Base-by-base conservation (phyloP, 2,329 filamentous ascomycete genomes). In the Neoscytalidium dimidiatum region DNA sequence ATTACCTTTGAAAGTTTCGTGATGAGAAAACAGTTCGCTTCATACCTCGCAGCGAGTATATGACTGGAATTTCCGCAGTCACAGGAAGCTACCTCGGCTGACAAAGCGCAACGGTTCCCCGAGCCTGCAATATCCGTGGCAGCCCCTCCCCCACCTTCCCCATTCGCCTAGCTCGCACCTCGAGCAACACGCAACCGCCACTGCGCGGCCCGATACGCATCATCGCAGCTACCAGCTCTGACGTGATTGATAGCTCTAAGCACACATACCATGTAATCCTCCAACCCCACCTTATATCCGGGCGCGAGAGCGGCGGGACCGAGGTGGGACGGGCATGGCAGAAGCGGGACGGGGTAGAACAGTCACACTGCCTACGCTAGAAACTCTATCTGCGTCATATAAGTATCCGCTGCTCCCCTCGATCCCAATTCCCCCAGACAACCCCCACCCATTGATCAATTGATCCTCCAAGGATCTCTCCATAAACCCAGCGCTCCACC, bases 91-190 rank as follows among this genome's bases (percentile, higher is more conserved):
- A 52, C 49, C 49, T 35, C 49, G 49, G 49, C 49, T 52, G 49
- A 31, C 46, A 51, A 51, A 51, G 46, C 46, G 26, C 26, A 31
- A 51, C 11, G 23, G 28, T 33, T 29, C 49, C 49, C 17, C 8
- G 49, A 17, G 26, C 49, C 49, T 52, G 28, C 29, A 29, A 33
- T 52, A 33, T 33, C 49, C 49, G 49, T 21, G 49, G 46, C 11
- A 29, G 23, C 49, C 49, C 49, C 49, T 52, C 49, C 49, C 49
- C 49, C 49, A 52, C 49, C 49, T 52, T 52, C 49, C 49, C 28
- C 49, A 35, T 52, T 13, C 28, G 29, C n/a, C 9, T 52, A 52
- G 49, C 19, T 23, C 48, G 26, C 23, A 29, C 38, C 14, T 35
- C n/a, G n/a, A n/a, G n/a, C n/a, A 53, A 14, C 19, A 44, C 23